Conservation (phyloP, 768 basidiomycete species). For the Lepiota brunneoincarnata region DNA sequence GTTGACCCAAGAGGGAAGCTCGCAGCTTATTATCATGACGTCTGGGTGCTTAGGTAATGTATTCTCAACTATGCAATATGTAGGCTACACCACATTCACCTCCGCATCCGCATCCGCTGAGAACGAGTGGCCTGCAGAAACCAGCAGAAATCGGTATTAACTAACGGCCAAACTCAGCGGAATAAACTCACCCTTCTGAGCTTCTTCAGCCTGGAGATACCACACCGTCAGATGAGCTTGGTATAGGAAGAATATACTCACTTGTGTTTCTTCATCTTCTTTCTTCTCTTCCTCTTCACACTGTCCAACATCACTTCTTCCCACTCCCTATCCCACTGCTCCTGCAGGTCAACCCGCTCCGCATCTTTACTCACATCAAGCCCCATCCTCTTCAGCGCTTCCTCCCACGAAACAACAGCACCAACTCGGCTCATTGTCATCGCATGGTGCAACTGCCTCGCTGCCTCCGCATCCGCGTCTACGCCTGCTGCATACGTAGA, state of each 20-base stretch:
- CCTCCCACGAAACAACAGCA: conserved; percentile 65
- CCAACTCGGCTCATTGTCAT: conserved; percentile 67
- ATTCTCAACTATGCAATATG: background rate
- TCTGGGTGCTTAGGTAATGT: background rate
- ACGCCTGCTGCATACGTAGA: conserved; percentile 43
- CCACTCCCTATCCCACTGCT: conserved; percentile 57
- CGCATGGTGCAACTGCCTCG: conserved; percentile 74
- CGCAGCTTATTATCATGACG: conserved; percentile 4
- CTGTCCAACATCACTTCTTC: conserved; percentile 74
- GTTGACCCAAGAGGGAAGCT: background rate
- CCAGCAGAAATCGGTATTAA: background rate
- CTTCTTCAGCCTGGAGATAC: conserved; percentile 73
- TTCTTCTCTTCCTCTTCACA: conserved; percentile 78
- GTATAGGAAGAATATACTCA: conserved; percentile 37
- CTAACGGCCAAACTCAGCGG: too few relatives aligned
- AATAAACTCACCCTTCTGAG: conserved; percentile 83
- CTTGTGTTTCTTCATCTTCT: conserved; percentile 99
- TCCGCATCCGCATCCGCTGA: conserved; percentile 4
- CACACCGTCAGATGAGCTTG: background rate
- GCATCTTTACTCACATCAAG: conserved; percentile 49
- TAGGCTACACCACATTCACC: background rate
- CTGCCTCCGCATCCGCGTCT: conserved; percentile 78
- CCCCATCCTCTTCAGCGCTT: conserved; percentile 62
- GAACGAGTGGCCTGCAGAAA: conserved; percentile 5
- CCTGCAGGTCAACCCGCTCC: conserved; percentile 47